phyloP scores from a whole-genome alignment of 139 green algal genomes.

The Coccomyxa sp. region DNA sequence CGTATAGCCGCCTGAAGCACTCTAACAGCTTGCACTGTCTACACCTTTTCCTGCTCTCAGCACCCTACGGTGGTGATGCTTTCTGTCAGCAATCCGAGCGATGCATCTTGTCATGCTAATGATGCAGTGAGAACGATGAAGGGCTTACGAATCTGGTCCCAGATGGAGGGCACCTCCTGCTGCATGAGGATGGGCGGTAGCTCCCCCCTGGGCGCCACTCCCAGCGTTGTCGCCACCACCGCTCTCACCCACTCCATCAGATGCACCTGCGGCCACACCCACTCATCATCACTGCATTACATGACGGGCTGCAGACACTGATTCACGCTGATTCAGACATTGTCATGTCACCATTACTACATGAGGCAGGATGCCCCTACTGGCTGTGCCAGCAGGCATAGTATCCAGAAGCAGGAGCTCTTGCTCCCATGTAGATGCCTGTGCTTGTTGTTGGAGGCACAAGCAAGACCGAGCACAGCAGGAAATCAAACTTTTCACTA shows the following conservation, averaged over 20 bases:
- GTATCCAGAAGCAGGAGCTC: background rate
- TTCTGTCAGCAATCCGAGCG: too few relatives aligned
- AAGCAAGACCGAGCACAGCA: background rate
- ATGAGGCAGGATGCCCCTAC: background rate
- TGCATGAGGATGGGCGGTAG: constrained; percentile 77
- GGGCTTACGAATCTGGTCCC: constrained; percentile 61
- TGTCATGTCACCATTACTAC: too few relatives aligned
- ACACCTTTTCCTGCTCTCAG: too few relatives aligned
- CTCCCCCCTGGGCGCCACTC: constrained; percentile 31
- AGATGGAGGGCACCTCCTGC: constrained; percentile 47
- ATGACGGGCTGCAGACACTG: too few relatives aligned
- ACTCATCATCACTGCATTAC: too few relatives aligned
- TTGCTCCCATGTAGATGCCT: background rate
- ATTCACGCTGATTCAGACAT: too few relatives aligned
- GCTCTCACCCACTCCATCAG: constrained; percentile 76
- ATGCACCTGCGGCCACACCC: constrained; percentile 49
- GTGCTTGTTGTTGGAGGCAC: background rate
- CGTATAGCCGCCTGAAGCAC: too few relatives aligned
- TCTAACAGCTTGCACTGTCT: too few relatives aligned
- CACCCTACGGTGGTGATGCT: too few relatives aligned
- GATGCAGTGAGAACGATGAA: background rate
- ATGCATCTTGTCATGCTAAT: too few relatives aligned
- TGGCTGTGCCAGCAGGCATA: background rate
- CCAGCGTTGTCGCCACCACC: constrained; percentile 34
- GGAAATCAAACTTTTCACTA: too few relatives aligned